A percentile compares a stretch with the other conserved stretches of the same genome.
phyloP scores from a whole-genome alignment of 2,329 filamentous ascomycete genomes.

The Chlorencoelia australis region DNA sequence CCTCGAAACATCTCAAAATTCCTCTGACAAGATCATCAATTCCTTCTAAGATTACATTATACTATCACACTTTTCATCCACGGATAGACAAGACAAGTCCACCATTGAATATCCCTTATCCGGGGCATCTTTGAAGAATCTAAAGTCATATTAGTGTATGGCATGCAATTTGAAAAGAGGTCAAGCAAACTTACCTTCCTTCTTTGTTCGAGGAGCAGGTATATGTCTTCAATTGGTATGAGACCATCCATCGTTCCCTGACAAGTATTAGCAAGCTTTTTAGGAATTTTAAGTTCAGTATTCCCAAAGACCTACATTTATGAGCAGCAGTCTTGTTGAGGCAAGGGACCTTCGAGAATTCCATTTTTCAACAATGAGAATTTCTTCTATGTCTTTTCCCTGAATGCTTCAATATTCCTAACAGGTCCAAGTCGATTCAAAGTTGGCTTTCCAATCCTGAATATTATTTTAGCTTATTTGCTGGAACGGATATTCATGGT shows the following conservation, averaged over 20 bases:
- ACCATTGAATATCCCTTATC: slow-evolving; percentile 61
- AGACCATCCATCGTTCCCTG: slow-evolving; percentile 53
- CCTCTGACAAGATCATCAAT: too few species aligned
- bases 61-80: slow-evolving; percentile 48
- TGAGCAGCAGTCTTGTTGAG: slow-evolving; percentile 47
- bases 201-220: slow-evolving; percentile 58
- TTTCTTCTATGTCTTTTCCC: slow-evolving; percentile 43
- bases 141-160: slow-evolving; percentile 4
- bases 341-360: slow-evolving; percentile 43
- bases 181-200: slow-evolving; percentile 35
- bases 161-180: background rate
- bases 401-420: slow-evolving; percentile 42
- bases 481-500: slow-evolving; percentile 57
- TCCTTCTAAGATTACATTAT: too few species aligned
- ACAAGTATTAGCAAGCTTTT: background rate
- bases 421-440: slow-evolving; percentile 38
- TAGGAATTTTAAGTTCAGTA: background rate
- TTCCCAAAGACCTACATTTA: slow-evolving; percentile 39
- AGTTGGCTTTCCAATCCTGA: slow-evolving; percentile 1
- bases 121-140: slow-evolving; percentile 46
- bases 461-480: slow-evolving; percentile 29
- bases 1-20: too few species aligned
- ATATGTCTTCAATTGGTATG: slow-evolving; percentile 59
- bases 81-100: slow-evolving; percentile 45
- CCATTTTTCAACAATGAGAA: slow-evolving; percentile 53